phyloP scores from a whole-genome alignment of 2,329 filamentous ascomycete genomes.

The Venturia pyrina region DNA sequence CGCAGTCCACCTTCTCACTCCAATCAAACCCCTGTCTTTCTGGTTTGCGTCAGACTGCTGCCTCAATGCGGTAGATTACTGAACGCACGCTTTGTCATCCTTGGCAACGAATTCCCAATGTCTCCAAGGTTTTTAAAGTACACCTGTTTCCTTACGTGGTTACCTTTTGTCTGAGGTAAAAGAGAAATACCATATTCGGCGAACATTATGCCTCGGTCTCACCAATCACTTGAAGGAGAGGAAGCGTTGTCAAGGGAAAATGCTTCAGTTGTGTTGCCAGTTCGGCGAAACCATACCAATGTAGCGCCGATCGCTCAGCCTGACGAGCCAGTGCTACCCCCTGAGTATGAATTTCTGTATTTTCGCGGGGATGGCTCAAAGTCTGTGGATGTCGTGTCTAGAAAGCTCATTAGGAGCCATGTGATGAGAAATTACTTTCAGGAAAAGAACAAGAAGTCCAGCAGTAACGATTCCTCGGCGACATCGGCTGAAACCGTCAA shows the following conservation, averaged over 20 bases:
- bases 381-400: not conserved
- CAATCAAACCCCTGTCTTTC: not conserved
- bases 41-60: not conserved
- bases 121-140: not conserved
- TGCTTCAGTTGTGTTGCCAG: not conserved
- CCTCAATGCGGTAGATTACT: not conserved
- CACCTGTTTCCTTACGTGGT: not conserved
- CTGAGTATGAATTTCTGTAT: not conserved
- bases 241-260: not conserved
- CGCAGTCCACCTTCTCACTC: not conserved
- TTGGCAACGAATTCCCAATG: not conserved
- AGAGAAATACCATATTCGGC: not conserved
- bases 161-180: not conserved
- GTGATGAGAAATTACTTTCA: slow-evolving; percentile 6
- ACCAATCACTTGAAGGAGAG: not conserved
- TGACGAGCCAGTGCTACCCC: not conserved
- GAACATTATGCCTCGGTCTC: not conserved
- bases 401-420: slow-evolving; percentile 9
- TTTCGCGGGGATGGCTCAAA: not conserved
- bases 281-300: not conserved
- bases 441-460: not conserved
- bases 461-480: not conserved
- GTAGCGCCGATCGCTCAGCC: not conserved
- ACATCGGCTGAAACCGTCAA: slow-evolving; percentile 2
- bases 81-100: not conserved